Conservation (phyloP, 176 grass and related monocot species). For the Metroxylon sagu region DNA sequence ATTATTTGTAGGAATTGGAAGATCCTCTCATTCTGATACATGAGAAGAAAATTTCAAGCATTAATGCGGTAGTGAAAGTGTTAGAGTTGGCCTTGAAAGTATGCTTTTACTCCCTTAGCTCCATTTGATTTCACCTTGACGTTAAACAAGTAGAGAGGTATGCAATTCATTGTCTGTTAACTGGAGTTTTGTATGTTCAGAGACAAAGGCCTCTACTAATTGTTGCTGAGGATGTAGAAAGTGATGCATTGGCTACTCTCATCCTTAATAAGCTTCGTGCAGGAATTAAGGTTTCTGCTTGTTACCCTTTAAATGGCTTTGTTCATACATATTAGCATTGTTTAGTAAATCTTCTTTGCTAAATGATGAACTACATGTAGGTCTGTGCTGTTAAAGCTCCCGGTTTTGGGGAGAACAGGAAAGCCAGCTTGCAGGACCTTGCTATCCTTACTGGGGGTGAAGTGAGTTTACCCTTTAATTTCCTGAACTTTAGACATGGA, state of each 20-base stretch:
- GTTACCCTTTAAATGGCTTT: too few species aligned
- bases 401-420: constrained; percentile 71
- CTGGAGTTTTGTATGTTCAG: neutral
- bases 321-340: too few species aligned
- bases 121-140: too few species aligned
- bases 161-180: too few species aligned
- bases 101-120: neutral
- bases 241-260: constrained; percentile 73
- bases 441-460: constrained; percentile 60
- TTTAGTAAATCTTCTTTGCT: too few species aligned
- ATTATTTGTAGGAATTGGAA: constrained; percentile 19
- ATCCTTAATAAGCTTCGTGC: constrained; percentile 73
- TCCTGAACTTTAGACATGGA: neutral
- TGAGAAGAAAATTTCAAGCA: constrained; percentile 44
- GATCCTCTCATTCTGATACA: constrained; percentile 46
- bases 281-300: constrained; percentile 23
- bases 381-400: constrained; percentile 63
- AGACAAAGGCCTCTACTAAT: constrained; percentile 42
- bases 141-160: too few species aligned
- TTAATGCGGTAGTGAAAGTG: constrained; percentile 26
- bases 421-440: constrained; percentile 61
- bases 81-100: constrained; percentile 49
- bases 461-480: constrained; percentile 10
- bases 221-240: constrained; percentile 63
- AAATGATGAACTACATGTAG: constrained; percentile 12